Conservation (phyloP, 2,329 filamentous ascomycete genomes). For the Escovopsis sp. region DNA sequence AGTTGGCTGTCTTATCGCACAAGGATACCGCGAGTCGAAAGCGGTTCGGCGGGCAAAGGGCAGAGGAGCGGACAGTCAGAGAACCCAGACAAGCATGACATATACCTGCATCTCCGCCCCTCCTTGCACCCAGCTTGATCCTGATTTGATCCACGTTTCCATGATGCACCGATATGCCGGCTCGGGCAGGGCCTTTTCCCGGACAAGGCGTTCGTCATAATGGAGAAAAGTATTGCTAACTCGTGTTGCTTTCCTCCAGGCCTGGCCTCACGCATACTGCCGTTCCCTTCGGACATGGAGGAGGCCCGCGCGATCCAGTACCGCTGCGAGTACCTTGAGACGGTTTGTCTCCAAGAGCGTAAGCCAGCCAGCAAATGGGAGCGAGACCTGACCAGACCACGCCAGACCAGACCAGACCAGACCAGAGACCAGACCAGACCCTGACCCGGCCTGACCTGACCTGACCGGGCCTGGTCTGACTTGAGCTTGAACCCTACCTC, state of each 20-base stretch:
- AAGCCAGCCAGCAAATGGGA: constrained; percentile 6
- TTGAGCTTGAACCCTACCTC: no score
- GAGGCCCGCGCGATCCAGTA: constrained; percentile 43
- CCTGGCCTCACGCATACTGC: constrained; percentile 17
- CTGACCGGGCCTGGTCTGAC: no score
- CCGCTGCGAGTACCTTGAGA: constrained; percentile 43
- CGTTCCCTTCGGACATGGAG: constrained; percentile 38
- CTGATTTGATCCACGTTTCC: background rate
- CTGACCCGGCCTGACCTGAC: no score
- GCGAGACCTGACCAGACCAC: no score
- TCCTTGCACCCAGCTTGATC: background rate
- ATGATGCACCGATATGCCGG: background rate
- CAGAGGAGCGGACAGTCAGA: background rate
- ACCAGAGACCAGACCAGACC: no score
- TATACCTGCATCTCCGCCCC: background rate
- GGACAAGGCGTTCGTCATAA: background rate
- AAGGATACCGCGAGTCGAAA: no score
- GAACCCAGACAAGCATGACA: background rate
- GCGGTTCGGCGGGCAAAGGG: background rate
- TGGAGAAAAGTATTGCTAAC: constrained; percentile 3
- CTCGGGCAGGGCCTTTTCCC: background rate
- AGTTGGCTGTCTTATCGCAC: background rate
- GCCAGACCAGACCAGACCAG: no score
- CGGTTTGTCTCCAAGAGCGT: constrained; percentile 29
- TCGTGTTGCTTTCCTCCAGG: constrained; percentile 9